Evolutionary conservation across 768 basidiomycete genomes (phyloP).

Genomic region (Chalciporus piperatus): DNA sequence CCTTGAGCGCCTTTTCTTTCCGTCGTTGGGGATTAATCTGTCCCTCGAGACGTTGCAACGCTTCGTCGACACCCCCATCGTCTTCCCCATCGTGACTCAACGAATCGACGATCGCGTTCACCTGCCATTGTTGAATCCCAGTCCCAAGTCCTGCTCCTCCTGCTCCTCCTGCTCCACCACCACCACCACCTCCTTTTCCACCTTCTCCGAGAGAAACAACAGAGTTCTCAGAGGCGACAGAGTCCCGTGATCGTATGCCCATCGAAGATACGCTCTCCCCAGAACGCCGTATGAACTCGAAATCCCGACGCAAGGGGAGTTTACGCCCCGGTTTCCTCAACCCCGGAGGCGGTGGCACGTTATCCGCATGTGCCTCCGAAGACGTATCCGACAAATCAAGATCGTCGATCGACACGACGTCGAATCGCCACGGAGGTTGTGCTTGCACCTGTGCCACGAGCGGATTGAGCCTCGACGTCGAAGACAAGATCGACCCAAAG

Average conservation of each 20-base stretch:
- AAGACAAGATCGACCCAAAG: slow-evolving; percentile 32
- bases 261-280: slow-evolving; percentile 74
- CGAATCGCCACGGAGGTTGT: slow-evolving; percentile 56
- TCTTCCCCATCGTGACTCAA: slow-evolving; percentile 70
- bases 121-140: slow-evolving; percentile 76
- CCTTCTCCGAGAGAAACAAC: slow-evolving; percentile 35
- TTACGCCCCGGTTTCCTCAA: slow-evolving; percentile 53
- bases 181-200: too few species aligned
- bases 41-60: slow-evolving; percentile 78
- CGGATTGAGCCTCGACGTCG: slow-evolving; percentile 28
- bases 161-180: neutral
- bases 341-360: slow-evolving; percentile 47
- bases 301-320: slow-evolving; percentile 73
- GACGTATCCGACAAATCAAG: slow-evolving; percentile 78
- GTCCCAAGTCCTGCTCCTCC: slow-evolving; percentile 21
- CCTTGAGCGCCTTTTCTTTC: slow-evolving; percentile 69
- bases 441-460: slow-evolving; percentile 34
- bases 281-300: slow-evolving; percentile 75
- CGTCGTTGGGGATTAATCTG: slow-evolving; percentile 75
- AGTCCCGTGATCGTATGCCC: slow-evolving; percentile 65
- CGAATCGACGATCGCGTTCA: slow-evolving; percentile 73
- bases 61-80: slow-evolving; percentile 80
- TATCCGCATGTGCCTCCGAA: slow-evolving; percentile 47
- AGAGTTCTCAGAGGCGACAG: slow-evolving; percentile 48
- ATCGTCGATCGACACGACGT: slow-evolving; percentile 77